A percentile compares a stretch with the other conserved stretches of the same genome.
These are phyloP conservation scores for Nigrograna mackinnonii DNA, from an alignment of 2,329 filamentous ascomycete species.

Conservation along the genomic window DNA sequence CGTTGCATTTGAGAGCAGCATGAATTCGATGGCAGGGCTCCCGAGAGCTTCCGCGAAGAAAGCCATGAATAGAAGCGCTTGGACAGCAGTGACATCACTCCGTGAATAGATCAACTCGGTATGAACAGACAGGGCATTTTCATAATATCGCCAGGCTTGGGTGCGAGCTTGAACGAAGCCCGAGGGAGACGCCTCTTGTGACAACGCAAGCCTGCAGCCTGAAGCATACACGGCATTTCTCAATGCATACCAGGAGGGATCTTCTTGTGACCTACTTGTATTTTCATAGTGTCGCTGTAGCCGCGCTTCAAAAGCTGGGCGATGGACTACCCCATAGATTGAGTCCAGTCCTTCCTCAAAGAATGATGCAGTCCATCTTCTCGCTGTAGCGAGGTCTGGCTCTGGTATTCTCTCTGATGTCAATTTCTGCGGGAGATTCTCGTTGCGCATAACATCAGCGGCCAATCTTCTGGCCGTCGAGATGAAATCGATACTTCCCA, in stretches of 20 bases:
- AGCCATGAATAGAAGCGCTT: background rate
- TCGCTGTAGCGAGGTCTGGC: no score
- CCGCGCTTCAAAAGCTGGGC: background rate
- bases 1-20: background rate
- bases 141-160: background rate
- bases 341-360: no score
- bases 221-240: background rate
- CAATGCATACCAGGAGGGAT: background rate
- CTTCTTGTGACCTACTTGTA: background rate
- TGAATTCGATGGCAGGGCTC: background rate
- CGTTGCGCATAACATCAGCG: no score
- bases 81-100: background rate
- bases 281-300: background rate
- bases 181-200: background rate
- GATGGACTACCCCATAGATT: no score
- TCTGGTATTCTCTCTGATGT: no score
- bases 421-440: no score
- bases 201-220: background rate
- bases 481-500: no score
- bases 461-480: no score
- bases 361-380: no score
- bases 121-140: conserved; percentile 4
- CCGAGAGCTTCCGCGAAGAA: background rate
- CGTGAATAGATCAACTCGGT: conserved; percentile 1
- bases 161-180: conserved; percentile 1